Base-by-base conservation (phyloP, 192 early-diverging fungal genomes). In the Backusella sp. region DNA sequence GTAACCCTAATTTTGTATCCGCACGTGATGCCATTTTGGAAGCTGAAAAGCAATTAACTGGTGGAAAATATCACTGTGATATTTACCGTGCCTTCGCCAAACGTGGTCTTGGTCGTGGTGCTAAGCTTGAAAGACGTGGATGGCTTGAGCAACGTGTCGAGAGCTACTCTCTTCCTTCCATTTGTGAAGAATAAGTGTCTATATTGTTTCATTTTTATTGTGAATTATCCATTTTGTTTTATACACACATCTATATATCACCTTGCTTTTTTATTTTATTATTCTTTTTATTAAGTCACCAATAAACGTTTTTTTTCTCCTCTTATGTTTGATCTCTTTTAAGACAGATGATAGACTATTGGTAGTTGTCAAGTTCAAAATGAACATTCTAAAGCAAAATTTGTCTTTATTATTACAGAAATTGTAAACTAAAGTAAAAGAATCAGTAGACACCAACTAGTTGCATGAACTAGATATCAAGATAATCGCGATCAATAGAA, bases 1-100 rank as follows among this genome's bases (percentile, higher is more conserved):
- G 94, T 79, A 80, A 85, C 34, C 94, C 94, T 19, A 83, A 83
- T 30, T 95, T 95, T 75, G 87, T 90, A 44, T 84, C 88, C 62
- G 90, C 94, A 1, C 89, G 94, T 80, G 86, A 93, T 69, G 90
- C 93, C 21, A 94, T 94, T 28, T 46, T 95, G 26, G 80, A 86
- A 69, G 93, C 93, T 9, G 91, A 93, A 70, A 71, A 85, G 49
- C 71, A 86, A 67, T 78, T 91, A 59, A 93, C 92, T 7, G 81
- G 82, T 12, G 92, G 91, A 70, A 80, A 87, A n/a, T 90, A 93
- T 80, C 75, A 84, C 49, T 95, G 94, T 78, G 80, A 87, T 65
- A 86, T 95, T 65, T 94, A 92, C 89, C 84, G 68, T 71, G 94
- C 82, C 30, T 95, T 99, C 88, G 91, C 97, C 21, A 96, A 94